These are phyloP conservation scores for Candida coquimbonensis DNA, from an alignment of 805 yeast genomes.

Conservation along the genomic window DNA sequence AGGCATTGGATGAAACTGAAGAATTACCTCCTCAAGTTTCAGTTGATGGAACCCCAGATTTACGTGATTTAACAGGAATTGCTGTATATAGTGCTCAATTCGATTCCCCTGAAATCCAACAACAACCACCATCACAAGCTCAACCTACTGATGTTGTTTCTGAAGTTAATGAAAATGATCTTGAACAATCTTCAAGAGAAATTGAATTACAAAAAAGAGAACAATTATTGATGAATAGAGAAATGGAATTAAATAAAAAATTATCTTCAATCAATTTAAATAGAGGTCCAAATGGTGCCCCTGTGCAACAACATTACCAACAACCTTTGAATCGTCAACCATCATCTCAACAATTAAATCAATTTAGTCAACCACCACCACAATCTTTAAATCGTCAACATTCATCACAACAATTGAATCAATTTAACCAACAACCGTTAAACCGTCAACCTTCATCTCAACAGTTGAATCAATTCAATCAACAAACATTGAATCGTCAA, in stretches of 20 bases:
- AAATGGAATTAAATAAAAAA: conserved; percentile 22
- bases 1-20: neutral
- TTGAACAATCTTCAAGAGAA: conserved; percentile 17
- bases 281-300: conserved; percentile 7
- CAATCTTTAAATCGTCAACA: conserved; percentile 1
- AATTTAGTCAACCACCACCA: conserved; percentile 8
- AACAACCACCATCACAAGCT: neutral
- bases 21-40: conserved; percentile 4
- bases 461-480: conserved; percentile 1
- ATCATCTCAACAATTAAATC: neutral
- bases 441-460: conserved; percentile 4
- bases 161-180: conserved; percentile 1
- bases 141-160: conserved; percentile 11
- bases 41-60: conserved; percentile 23
- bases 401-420: conserved; percentile 2
- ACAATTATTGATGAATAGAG: conserved; percentile 17
- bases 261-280: conserved; percentile 6
- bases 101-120: conserved; percentile 12
- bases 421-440: neutral
- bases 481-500: conserved; percentile 3
- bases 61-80: conserved; percentile 21
- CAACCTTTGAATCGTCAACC: conserved; percentile 5
- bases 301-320: conserved; percentile 4
- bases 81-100: conserved; percentile 17
- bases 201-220: conserved; percentile 22